phyloP scores from a whole-genome alignment of 768 basidiomycete genomes.

The Termitomyces sp. region DNA sequence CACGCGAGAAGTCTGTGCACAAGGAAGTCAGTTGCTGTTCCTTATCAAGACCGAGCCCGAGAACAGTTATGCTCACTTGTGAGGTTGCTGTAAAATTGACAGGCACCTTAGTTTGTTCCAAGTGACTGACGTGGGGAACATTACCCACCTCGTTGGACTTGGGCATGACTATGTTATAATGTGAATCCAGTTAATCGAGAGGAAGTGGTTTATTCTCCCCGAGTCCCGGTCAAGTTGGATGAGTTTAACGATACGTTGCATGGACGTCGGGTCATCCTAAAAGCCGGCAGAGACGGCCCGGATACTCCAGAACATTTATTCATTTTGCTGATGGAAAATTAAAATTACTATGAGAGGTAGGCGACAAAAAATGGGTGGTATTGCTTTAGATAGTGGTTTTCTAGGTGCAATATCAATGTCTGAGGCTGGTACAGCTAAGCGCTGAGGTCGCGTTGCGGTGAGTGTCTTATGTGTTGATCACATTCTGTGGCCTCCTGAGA shows the following conservation, averaged over 20 bases:
- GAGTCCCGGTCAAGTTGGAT: not conserved
- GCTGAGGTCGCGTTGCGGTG: not conserved
- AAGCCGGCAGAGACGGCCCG: constrained; percentile 1
- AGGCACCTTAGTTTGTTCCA: not conserved
- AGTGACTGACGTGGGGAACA: not conserved
- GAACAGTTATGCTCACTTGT: constrained; percentile 10
- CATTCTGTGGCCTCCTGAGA: not conserved
- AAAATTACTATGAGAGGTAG: not conserved
- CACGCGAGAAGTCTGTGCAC: constrained; percentile 20
- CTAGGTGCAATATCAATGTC: not conserved
- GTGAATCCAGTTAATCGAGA: not conserved
- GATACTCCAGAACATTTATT: too few relatives aligned
- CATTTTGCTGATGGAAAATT: too few relatives aligned
- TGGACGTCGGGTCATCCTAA: not conserved
- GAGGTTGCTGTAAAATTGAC: constrained; percentile 6
- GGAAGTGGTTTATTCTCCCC: not conserved
- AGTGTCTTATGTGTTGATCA: not conserved
- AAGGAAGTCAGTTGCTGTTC: constrained; percentile 1
- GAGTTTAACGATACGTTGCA: too few relatives aligned
- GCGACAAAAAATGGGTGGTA: not conserved
- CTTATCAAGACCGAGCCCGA: not conserved
- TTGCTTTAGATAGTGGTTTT: not conserved
- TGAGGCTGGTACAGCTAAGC: not conserved
- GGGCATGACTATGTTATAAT: not conserved
- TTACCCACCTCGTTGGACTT: constrained; percentile 12